Base-by-base conservation (phyloP, 768 basidiomycete genomes). In the Myochromella boudieri region DNA sequence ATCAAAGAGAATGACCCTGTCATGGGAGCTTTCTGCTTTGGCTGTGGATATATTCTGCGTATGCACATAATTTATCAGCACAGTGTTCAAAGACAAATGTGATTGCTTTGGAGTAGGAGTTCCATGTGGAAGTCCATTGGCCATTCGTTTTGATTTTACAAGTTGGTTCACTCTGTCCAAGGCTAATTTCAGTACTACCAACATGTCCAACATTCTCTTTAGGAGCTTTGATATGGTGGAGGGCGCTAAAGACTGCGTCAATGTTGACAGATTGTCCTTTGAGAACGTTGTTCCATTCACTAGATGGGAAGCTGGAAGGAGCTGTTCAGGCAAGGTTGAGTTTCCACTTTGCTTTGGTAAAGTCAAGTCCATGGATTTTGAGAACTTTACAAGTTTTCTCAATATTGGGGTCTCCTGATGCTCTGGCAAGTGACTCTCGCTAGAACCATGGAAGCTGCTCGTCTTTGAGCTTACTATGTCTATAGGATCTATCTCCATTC, bases 1-100 rank as follows among this genome's bases (percentile, higher is more conserved):
- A 48, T 75, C 69, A 44, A 54, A 67, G 1, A 54, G 24, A 44
- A 73, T 55, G 54, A 73, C 46, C 6, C 47, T 15, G 2, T 5
- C 5, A 31, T 63, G 64, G 12, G 28, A 40, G 0, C 44, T 6
- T 0, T n/a, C 11, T 0, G n/a, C 3, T 10, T 54, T 33, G 5
- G 59, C 34, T 1, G 41, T 20, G 53, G 70, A 68, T 6, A 61
- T 32, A 0, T 40, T 22, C 6, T 50, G 26, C 48, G 70, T 64
- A 29, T 62, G 53, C 26, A 0, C 20, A 7, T n/a, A 65, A 57
- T 38, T 70, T 64, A 0, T 31, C 7, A 1, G 17, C 24, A 7
- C 60, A 34, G 28, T 64, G 57, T 0, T 60, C 59, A 43, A 65
- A 67, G 1, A 52, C 53, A 41, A 59, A 66, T 0, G 11, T 3